Base-by-base conservation (phyloP, 345 rosid species). In the Carallia brachiata region DNA sequence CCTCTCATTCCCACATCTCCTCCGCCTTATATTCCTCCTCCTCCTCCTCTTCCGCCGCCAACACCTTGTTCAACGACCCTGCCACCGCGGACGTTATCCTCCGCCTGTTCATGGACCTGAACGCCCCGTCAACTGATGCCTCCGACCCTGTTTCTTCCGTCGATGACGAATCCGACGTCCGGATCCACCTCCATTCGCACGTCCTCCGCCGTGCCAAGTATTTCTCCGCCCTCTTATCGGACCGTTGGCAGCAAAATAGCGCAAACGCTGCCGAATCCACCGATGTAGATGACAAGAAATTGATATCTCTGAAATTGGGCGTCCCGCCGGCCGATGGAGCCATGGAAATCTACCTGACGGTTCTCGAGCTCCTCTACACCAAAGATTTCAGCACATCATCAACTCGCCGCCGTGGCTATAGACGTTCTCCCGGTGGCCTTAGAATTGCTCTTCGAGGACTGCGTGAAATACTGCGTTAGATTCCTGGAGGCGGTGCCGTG, bases 401-500 rank as follows among this genome's bases (percentile, higher is more conserved):
- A 65, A 66, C 60, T 80, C 5, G 85, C 65, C 13, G 63, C 86
- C 23, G 23, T 69, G 32, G 94, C 94, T 6, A 84, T 89, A 17
- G 89, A 87, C 66, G 68, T 87, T 60, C 81, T 89, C 19, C 91
- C 87, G 0, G 84, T 84, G 44, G 91, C 91, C 1, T 79, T 87
- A 23, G 84, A 85, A 54, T 69, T 89, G 9, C 78, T 89, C 19
- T 89, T 87, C 75, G 94, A 89, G 57, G 91, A 85, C 56, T 83
- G 85, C 69, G 79, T 87, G n/a, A 75, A 63, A 28, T 67, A 70
- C 30, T 85, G 87, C 66, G 79, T 89, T 10, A 75, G 55, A 34
- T 87, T 80, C 77, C 81, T 89, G 1, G 91, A 89, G 70, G 88
- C 86, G 40, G 88, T 87, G 34, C 91, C 94, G n/a, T 89, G 94